Evolutionary conservation across 768 basidiomycete species (phyloP).

Genomic region (Boletus rubropictus): DNA sequence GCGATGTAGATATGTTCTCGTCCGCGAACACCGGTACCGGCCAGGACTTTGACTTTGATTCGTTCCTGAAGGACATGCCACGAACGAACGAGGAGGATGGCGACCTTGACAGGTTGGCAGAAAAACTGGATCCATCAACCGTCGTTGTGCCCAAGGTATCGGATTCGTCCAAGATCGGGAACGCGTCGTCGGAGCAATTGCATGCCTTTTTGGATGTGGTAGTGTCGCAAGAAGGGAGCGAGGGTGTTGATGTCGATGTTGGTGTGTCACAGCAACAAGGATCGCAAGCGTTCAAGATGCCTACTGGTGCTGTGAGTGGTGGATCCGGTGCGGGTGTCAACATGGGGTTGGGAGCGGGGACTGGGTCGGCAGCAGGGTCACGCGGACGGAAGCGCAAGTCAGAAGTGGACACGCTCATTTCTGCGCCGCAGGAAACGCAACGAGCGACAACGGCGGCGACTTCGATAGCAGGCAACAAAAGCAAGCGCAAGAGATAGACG

Average conservation of each 20-base stretch:
- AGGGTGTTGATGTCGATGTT: neutral
- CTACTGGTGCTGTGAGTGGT: neutral
- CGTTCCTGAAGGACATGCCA: slow-evolving; percentile 37
- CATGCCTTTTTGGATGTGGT: slow-evolving; percentile 43
- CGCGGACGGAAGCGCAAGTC: slow-evolving; percentile 39
- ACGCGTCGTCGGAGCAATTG: slow-evolving; percentile 33
- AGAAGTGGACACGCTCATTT: slow-evolving; percentile 14
- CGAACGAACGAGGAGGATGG: slow-evolving; percentile 26
- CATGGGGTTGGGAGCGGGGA: neutral
- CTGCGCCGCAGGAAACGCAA: neutral
- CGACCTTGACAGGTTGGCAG: slow-evolving; percentile 32
- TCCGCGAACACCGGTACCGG: slow-evolving; percentile 1
- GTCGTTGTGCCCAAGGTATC: slow-evolving; percentile 26
- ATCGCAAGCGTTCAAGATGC: slow-evolving; percentile 5
- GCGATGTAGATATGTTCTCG: slow-evolving; percentile 20
- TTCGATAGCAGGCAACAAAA: slow-evolving; percentile 15
- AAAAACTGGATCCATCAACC: slow-evolving; percentile 29
- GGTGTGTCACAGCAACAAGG: neutral
- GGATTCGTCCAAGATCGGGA: slow-evolving; percentile 27
- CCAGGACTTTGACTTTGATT: slow-evolving; percentile 36
- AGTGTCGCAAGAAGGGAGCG: slow-evolving; percentile 29
- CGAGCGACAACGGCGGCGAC: neutral
- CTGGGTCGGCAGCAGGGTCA: neutral
- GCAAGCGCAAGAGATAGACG: slow-evolving; percentile 27
- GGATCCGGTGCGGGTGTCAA: neutral